Percentiles rank a stretch among this genome's conserved stretches.
Evolutionary conservation across 768 basidiomycete genomes (phyloP).

Genomic region (Tylopilus felleus): DNA sequence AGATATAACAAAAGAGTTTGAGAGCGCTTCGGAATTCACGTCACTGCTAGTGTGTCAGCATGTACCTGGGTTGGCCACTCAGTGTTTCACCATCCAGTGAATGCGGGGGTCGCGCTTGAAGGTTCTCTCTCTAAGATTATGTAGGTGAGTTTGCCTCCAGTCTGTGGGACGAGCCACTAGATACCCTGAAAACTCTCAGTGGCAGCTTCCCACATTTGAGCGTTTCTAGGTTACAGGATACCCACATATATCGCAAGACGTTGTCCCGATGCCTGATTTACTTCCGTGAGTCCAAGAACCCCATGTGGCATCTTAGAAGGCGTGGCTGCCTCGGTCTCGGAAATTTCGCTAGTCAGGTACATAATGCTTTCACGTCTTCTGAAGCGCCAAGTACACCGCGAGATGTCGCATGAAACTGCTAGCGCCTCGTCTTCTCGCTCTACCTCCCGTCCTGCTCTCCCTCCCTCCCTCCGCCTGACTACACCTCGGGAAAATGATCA

Average conservation of each 20-base stretch:
- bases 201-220: slow-evolving; percentile 8
- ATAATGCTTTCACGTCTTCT: slow-evolving; percentile 1
- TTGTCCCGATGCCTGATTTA: not conserved
- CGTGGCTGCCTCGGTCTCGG: not conserved
- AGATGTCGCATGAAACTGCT: slow-evolving; percentile 9
- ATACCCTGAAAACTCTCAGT: not conserved
- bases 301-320: not conserved
- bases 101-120: not conserved
- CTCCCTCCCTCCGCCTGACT: slow-evolving; percentile 15
- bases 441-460: slow-evolving; percentile 10
- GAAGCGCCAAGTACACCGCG: not conserved
- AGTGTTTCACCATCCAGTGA: not conserved
- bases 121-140: not conserved
- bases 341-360: slow-evolving; percentile 4
- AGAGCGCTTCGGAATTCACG: not conserved
- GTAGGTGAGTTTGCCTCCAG: slow-evolving; percentile 6
- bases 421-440: slow-evolving; percentile 7
- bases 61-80: not conserved
- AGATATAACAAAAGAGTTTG: not conserved
- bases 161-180: not conserved
- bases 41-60: not conserved
- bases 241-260: slow-evolving; percentile 3
- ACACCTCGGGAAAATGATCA: slow-evolving; percentile 2
- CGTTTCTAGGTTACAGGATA: slow-evolving; percentile 13
- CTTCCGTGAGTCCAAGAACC: slow-evolving; percentile 1